A percentile compares a stretch with the other conserved stretches of the same genome.
phyloP scores from a whole-genome alignment of 1,284 basidiomycete genomes.

The Moesziomyces antarcticus region DNA sequence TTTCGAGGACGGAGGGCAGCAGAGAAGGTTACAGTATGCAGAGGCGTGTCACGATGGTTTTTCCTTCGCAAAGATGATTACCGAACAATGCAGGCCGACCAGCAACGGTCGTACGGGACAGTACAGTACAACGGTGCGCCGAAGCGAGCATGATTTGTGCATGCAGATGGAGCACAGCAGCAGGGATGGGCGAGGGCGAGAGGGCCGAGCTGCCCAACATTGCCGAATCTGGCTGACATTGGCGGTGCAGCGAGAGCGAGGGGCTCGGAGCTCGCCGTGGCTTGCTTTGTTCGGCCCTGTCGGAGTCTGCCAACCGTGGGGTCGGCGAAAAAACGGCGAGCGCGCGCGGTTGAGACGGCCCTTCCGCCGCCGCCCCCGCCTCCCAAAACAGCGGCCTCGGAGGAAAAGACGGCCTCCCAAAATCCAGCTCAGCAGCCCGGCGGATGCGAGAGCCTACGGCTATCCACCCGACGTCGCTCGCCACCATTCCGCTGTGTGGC shows the following conservation, averaged over 20 bases:
- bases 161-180: neutral
- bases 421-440: neutral
- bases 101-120: no score
- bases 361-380: neutral
- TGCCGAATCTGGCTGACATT: neutral
- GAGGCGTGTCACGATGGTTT: no score
- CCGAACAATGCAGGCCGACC: no score
- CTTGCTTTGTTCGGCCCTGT: neutral
- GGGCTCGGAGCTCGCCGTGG: neutral
- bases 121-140: no score
- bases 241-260: neutral
- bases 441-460: neutral
- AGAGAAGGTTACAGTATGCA: neutral
- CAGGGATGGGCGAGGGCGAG: neutral
- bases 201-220: neutral
- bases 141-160: neutral
- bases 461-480: neutral
- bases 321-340: neutral
- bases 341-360: neutral
- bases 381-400: neutral
- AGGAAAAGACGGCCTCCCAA: neutral
- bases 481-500: no score
- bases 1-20: no score
- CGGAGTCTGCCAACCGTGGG: constrained; percentile 19
- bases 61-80: no score